Percentiles rank a stretch among this genome's conserved stretches.
Conservation (phyloP, 2,329 filamentous ascomycete genomes). For the Paecilomyces sp. region DNA sequence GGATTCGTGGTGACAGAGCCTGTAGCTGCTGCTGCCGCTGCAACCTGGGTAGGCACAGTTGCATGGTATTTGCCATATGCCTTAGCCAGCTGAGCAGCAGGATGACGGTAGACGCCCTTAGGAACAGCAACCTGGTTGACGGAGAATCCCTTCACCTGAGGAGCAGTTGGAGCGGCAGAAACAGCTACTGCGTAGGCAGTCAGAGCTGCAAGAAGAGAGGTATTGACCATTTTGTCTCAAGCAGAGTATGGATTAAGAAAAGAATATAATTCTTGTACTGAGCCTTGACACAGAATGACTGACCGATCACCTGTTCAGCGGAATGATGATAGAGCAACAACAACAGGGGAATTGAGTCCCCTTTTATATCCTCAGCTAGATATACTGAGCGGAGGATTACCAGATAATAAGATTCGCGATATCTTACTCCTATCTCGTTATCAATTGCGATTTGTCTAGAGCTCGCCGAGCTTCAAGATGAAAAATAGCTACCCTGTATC, state of each 20-base stretch:
- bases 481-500: neutral
- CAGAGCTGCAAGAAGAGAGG: neutral
- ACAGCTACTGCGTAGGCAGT: neutral
- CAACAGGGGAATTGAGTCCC: neutral
- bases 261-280: neutral
- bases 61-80: slow-evolving; percentile 22
- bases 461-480: neutral
- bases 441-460: neutral
- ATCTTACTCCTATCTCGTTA: neutral
- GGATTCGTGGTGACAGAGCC: slow-evolving; percentile 36
- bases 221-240: neutral
- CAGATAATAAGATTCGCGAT: neutral
- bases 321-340: neutral
- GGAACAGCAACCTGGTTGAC: slow-evolving; percentile 20
- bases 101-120: slow-evolving; percentile 14
- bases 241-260: neutral
- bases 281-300: neutral
- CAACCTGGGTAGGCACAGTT: slow-evolving; percentile 20
- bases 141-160: slow-evolving; percentile 15
- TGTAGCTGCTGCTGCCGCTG: slow-evolving; percentile 24
- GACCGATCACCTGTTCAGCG: neutral
- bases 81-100: slow-evolving; percentile 21
- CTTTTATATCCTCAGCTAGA: neutral
- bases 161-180: neutral
- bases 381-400: neutral